phyloP scores from a whole-genome alignment of 306 rosid species.

The Vicia sativa region DNA sequence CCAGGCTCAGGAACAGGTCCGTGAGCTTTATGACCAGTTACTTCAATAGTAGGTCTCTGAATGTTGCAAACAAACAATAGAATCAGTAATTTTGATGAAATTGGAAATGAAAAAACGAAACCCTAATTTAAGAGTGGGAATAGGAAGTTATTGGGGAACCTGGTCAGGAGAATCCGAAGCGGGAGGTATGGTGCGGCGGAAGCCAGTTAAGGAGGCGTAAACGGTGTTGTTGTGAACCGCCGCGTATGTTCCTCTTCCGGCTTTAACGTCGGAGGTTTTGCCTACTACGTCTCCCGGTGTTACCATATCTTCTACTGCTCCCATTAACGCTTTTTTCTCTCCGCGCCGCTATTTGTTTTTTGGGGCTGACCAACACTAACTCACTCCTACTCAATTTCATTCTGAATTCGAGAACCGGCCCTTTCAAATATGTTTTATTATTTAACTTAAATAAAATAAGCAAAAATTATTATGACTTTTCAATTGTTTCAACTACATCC shows the following conservation, averaged over 20 bases:
- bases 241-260: slow-evolving; percentile 82
- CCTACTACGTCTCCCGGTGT: slow-evolving; percentile 87
- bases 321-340: slow-evolving; percentile 37
- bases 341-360: not conserved
- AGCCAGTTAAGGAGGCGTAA: slow-evolving; percentile 84
- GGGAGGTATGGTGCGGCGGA: slow-evolving; percentile 63
- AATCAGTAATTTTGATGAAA: not conserved
- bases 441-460: too few species aligned
- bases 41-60: slow-evolving; percentile 81
- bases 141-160: slow-evolving; percentile 34
- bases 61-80: not conserved
- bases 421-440: too few species aligned
- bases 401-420: too few species aligned
- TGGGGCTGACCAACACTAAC: slow-evolving; percentile 18
- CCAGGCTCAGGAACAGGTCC: slow-evolving; percentile 90
- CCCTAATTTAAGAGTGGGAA: slow-evolving; percentile 18
- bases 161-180: slow-evolving; percentile 62
- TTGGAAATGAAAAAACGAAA: not conserved
- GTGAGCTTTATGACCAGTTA: slow-evolving; percentile 85
- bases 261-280: slow-evolving; percentile 51
- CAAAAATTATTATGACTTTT: too few species aligned
- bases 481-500: too few species aligned
- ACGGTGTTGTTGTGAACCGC: slow-evolving; percentile 60
- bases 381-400: not conserved
- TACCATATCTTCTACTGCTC: slow-evolving; percentile 56